Evolutionary conservation across 306 rosid genomes (phyloP).

Genomic region (Biancaea sappan): DNA sequence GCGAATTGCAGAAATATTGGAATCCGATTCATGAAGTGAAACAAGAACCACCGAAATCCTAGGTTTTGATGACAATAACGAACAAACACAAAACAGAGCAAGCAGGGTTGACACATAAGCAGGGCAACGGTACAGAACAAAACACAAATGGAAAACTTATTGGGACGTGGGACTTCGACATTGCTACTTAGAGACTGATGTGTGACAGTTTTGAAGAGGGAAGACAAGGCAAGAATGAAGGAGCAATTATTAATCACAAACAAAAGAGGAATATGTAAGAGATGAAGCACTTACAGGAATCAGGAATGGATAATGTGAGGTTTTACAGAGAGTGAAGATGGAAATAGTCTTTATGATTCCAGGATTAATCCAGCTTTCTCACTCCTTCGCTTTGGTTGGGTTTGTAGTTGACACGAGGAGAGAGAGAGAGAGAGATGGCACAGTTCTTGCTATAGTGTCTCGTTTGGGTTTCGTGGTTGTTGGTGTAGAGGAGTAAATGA

Average conservation of each 20-base stretch:
- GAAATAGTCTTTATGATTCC: conserved; percentile 5
- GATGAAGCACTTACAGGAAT: conserved; percentile 14
- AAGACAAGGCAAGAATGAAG: neutral
- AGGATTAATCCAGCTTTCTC: neutral
- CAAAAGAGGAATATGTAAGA: neutral
- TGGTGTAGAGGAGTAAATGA: neutral
- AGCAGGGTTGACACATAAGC: conserved; percentile 22
- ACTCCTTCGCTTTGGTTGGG: conserved; percentile 31
- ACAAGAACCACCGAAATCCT: conserved; percentile 12
- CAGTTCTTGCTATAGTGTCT: neutral
- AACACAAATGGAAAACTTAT: neutral
- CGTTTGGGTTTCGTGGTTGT: conserved; percentile 30
- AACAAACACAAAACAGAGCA: neutral
- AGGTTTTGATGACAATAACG: neutral
- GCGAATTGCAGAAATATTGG: too few relatives aligned
- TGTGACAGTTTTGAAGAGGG: neutral
- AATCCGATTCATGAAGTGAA: conserved; percentile 24
- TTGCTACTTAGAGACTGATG: conserved; percentile 31
- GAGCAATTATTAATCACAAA: neutral
- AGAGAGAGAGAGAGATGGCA: neutral
- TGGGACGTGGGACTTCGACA: conserved; percentile 38
- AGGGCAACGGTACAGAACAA: conserved; percentile 16
- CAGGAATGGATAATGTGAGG: conserved; percentile 19
- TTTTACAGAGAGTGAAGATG: neutral
- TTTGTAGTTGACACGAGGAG: conserved; percentile 22